Evolutionary conservation across 257 asterid species (phyloP), one percentile per base, ranked within the genome.

Genomic region (Nicotiana paniculata): DNA sequence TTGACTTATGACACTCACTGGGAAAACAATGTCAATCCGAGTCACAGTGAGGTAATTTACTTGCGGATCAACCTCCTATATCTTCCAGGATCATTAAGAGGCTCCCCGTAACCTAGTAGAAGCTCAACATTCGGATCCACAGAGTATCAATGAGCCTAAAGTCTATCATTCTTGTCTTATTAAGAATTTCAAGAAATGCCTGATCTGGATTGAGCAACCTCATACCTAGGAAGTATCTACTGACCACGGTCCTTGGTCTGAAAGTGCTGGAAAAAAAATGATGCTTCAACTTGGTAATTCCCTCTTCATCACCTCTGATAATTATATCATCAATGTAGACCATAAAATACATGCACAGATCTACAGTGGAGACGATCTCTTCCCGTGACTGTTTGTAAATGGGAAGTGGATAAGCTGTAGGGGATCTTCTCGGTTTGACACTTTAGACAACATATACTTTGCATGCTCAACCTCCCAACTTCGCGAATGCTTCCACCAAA

Each of bases 131-230:
- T 43, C 6, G 3, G 21, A 43, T 70, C 59, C 59, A 70, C 10
- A 18, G 58, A 70, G 77, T 70, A 70, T 70, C 77, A 70, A 9
- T 39, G 28, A 21, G 33, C 77, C 77, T 70, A 70, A 55, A 70
- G 58, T 21, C 54, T 39, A 55, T 70, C 58, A 21, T 70, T 15
- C 77, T 39, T 21, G 58, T 39, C 77, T 70, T 32, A 18, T 16
- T 39, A 39, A 5, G 77, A 39, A 70, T n/a, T 70, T 39, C 54
- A 39, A 39, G n/a, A 43, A 43, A 70, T 21, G 78, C 58, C 58
- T 39, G 57, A 39, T 70, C 24, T 70, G 77, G 77, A 70, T 70
- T 39, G 77, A 43, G 57, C 78, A 43, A 43, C 58, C 58, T 70
- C 59, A 70, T 70, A 43, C 30, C 32, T 70, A n/a, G 46, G n/a